A percentile compares a stretch with the other conserved stretches of the same genome.
These are phyloP conservation scores for Sporisorium graminicola DNA, from an alignment of 1,284 basidiomycete genomes.

Conservation along the genomic window DNA sequence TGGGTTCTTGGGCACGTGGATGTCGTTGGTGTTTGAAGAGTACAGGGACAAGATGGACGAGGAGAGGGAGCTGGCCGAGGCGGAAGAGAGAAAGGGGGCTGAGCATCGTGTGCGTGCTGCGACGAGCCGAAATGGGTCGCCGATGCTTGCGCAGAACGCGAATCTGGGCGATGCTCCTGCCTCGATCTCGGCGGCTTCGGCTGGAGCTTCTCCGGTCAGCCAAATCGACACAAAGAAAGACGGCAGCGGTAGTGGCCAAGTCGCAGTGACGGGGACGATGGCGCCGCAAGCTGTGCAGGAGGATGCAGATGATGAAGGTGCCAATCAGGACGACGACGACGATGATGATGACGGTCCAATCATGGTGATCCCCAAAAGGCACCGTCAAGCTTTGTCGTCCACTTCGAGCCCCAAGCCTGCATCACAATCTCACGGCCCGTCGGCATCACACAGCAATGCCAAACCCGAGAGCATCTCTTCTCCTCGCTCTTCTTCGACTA, in stretches of 20 bases:
- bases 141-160: slow-evolving; percentile 2
- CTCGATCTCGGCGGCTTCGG: background rate
- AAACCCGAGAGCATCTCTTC: background rate
- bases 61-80: slow-evolving; percentile 33
- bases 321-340: slow-evolving; percentile 38
- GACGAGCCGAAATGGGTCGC: slow-evolving; percentile 7
- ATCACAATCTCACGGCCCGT: background rate
- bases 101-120: background rate
- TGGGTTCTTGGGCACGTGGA: slow-evolving; percentile 92
- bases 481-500: background rate
- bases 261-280: background rate
- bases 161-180: slow-evolving; percentile 7
- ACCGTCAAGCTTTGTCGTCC: slow-evolving; percentile 16
- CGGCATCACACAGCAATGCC: background rate
- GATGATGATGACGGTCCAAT: slow-evolving; percentile 65
- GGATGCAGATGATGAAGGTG: slow-evolving; percentile 37
- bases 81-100: slow-evolving; percentile 21
- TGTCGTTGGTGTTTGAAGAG: slow-evolving; percentile 80
- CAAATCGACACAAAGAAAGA: background rate
- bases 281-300: slow-evolving; percentile 14
- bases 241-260: slow-evolving; percentile 1
- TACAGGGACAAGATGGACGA: slow-evolving; percentile 41
- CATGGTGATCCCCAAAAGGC: slow-evolving; percentile 53
- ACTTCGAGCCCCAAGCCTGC: slow-evolving; percentile 20
- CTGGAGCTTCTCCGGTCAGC: background rate